Conservation (phyloP, 108 stramenopile genomes). For the Nitzschia putrida region DNA sequence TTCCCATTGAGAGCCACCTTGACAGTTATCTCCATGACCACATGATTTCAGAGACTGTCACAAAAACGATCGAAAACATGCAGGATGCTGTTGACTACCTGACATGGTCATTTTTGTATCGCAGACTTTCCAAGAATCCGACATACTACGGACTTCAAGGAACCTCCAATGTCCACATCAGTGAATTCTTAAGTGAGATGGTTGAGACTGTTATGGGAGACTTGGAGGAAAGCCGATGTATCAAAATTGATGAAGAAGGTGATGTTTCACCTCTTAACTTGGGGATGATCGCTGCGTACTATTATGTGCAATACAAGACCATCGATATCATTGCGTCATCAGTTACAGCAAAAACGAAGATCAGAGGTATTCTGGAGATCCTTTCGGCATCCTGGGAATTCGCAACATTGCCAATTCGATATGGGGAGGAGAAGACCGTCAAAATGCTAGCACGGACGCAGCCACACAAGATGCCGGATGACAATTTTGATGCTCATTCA, state of each 20-base stretch:
- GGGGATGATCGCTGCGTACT: conserved; percentile 99
- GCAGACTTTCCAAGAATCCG: conserved; percentile 97
- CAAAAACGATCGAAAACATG: conserved; percentile 92
- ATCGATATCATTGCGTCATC: conserved; percentile 96
- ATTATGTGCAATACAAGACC: conserved; percentile 94
- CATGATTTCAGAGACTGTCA: conserved; percentile 95
- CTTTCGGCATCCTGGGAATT: conserved; percentile 93
- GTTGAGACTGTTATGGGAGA: conserved; percentile 94
- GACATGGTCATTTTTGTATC: conserved; percentile 98
- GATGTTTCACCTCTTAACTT: conserved; percentile 94
- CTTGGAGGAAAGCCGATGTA: conserved; percentile 90
- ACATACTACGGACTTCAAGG: conserved; percentile 97
- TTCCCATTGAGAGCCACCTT: conserved; percentile 97
- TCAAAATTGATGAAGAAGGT: conserved; percentile 90
- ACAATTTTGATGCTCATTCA: conserved; percentile 79
- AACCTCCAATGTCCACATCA: conserved; percentile 88
- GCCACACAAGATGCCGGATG: conserved; percentile 73
- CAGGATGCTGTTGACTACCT: conserved; percentile 98
- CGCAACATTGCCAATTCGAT: conserved; percentile 82
- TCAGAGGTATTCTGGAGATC: conserved; percentile 92
- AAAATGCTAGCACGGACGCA: conserved; percentile 82
- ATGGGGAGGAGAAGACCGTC: conserved; percentile 90
- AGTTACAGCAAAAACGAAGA: conserved; percentile 94
- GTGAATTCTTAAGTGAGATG: conserved; percentile 98
- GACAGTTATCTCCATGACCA: conserved; percentile 96